These are phyloP conservation scores for Ilyonectria sp. DNA, from an alignment of 2,329 filamentous ascomycete genomes.

Conservation along the genomic window DNA sequence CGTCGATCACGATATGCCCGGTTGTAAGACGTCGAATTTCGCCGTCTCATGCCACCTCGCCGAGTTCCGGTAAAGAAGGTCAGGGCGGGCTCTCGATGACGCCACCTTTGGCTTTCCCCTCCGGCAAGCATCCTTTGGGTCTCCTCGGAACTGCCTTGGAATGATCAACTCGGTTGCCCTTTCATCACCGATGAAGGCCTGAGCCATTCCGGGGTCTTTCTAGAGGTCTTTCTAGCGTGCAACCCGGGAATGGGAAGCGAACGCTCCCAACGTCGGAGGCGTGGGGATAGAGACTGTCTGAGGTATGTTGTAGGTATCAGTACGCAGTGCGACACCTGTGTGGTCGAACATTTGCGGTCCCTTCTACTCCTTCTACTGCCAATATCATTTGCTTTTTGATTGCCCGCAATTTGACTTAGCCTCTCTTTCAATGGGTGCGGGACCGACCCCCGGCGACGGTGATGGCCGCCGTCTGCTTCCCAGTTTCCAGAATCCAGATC, in stretches of 20 bases:
- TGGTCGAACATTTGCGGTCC: constrained; percentile 4
- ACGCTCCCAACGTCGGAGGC: constrained; percentile 38
- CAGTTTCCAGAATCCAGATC: constrained; percentile 50
- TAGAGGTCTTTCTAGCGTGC: constrained; percentile 34
- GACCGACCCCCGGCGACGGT: constrained; percentile 35
- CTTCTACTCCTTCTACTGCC: constrained; percentile 22
- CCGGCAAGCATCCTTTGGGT: not conserved
- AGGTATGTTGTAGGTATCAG: not conserved
- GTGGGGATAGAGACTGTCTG: constrained; percentile 31
- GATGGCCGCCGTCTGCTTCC: constrained; percentile 37
- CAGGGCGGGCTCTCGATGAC: constrained; percentile 8
- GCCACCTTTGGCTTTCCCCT: constrained; percentile 13
- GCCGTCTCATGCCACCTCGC: constrained; percentile 3
- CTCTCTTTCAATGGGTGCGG: constrained; percentile 28
- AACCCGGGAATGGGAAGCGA: constrained; percentile 25
- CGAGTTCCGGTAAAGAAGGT: not conserved
- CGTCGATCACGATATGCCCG: constrained; percentile 6
- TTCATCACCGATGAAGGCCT: constrained; percentile 11
- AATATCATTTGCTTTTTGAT: constrained; percentile 38
- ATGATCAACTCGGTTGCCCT: constrained; percentile 20
- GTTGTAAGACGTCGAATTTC: constrained; percentile 10
- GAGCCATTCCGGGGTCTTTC: constrained; percentile 12
- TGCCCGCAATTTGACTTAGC: constrained; percentile 36
- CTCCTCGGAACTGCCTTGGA: not conserved
- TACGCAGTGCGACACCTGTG: not conserved